phyloP scores from a whole-genome alignment of 441 rosid genomes.

The Lepidium campestre region DNA sequence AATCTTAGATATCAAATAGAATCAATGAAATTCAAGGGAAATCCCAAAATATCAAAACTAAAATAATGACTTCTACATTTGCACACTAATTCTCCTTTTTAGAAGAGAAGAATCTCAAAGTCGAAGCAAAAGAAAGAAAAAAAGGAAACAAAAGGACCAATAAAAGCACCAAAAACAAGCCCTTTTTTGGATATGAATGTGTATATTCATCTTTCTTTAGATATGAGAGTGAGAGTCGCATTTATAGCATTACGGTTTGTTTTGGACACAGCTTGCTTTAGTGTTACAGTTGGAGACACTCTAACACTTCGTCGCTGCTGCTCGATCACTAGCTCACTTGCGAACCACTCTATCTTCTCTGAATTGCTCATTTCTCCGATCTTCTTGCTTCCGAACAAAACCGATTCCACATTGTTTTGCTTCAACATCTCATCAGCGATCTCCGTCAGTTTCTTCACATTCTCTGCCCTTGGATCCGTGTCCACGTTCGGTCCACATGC shows the following conservation, averaged over 20 bases:
- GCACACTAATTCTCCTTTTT: neutral
- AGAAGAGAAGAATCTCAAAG: neutral
- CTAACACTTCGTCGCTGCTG: slow-evolving; percentile 86
- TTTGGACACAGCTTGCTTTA: slow-evolving; percentile 72
- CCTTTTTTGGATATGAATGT: neutral
- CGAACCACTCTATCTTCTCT: slow-evolving; percentile 84
- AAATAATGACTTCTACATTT: neutral
- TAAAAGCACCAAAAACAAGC: neutral
- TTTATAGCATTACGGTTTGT: slow-evolving; percentile 30
- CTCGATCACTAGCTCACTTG: slow-evolving; percentile 78
- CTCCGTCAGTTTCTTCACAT: slow-evolving; percentile 61
- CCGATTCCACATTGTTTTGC: slow-evolving; percentile 93
- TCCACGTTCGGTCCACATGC: slow-evolving; percentile 62
- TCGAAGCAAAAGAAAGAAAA: neutral
- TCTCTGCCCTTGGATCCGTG: slow-evolving; percentile 60
- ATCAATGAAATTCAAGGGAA: neutral
- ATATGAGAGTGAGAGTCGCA: slow-evolving; percentile 24
- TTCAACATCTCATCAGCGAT: slow-evolving; percentile 90
- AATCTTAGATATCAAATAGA: neutral
- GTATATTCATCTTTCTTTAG: slow-evolving; percentile 15
- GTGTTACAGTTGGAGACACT: slow-evolving; percentile 89
- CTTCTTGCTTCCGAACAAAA: slow-evolving; percentile 81
- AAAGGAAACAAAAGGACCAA: neutral
- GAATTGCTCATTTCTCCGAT: slow-evolving; percentile 69
- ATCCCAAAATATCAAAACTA: neutral